Conservation (phyloP, 768 basidiomycete genomes). For the Cyathus striatus region DNA sequence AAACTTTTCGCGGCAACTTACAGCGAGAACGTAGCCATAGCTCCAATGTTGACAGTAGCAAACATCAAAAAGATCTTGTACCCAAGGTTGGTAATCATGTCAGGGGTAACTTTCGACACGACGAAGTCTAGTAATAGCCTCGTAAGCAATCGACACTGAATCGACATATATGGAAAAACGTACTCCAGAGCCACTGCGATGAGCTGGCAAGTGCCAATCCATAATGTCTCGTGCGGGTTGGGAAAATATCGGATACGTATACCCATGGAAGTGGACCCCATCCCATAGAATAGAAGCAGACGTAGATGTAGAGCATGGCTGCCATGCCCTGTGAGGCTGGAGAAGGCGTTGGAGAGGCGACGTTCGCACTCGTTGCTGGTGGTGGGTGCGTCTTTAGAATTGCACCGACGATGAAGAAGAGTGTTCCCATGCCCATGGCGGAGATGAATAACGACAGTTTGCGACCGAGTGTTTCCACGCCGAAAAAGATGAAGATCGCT, state of each 20-base stretch:
- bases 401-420: constrained; percentile 83
- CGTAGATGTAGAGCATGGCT: constrained; percentile 81
- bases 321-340: constrained; percentile 78
- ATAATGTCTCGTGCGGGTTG: constrained; percentile 77
- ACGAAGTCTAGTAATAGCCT: constrained; percentile 48
- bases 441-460: constrained; percentile 69
- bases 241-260: constrained; percentile 82
- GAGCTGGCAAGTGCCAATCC: constrained; percentile 72
- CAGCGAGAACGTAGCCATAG: constrained; percentile 65
- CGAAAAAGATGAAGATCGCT: constrained; percentile 57
- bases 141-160: not conserved
- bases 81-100: constrained; percentile 53
- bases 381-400: constrained; percentile 77
- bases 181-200: constrained; percentile 82
- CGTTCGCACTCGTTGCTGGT: constrained; percentile 19
- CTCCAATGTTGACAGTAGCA: constrained; percentile 66
- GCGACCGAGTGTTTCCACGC: constrained; percentile 66
- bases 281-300: constrained; percentile 85
- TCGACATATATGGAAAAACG: too few relatives aligned
- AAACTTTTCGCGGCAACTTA: constrained; percentile 20
- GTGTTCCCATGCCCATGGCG: constrained; percentile 70
- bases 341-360: constrained; percentile 29
- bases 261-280: constrained; percentile 64
- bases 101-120: constrained; percentile 66
- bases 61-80: constrained; percentile 80